Evolutionary conservation across 495 filamentous ascomycete genomes (phyloP).

Genomic region (Pseudomonodictys pantanalensis): DNA sequence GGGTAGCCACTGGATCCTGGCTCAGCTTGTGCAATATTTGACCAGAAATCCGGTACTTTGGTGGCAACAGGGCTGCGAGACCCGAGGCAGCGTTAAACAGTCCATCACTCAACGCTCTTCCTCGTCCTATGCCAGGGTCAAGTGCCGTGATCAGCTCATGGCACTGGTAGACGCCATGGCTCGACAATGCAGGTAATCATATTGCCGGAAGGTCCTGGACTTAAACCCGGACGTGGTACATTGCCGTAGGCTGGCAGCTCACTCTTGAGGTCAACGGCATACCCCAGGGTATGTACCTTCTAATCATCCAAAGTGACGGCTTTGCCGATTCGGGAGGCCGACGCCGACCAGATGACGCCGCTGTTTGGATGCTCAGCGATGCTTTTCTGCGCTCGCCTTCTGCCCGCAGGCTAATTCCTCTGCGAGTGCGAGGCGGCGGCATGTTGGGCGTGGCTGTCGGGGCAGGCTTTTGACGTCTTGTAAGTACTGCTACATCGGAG

Average conservation of each 20-base stretch:
- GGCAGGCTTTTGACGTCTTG: neutral
- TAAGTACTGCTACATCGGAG: neutral
- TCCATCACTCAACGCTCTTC: neutral
- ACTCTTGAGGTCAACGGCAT: no score
- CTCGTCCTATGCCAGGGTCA: slow-evolving; percentile 7
- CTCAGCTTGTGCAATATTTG: no score
- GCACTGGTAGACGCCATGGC: neutral
- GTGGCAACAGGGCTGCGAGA: slow-evolving; percentile 1
- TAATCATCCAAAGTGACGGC: slow-evolving; percentile 12
- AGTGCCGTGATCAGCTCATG: neutral
- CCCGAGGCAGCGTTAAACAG: slow-evolving; percentile 10
- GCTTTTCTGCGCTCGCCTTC: neutral
- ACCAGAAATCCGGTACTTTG: slow-evolving; percentile 1
- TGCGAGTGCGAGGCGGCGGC: no score
- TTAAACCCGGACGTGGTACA: slow-evolving; percentile 12
- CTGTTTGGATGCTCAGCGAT: neutral
- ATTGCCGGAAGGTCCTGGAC: neutral
- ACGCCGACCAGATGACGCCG: neutral
- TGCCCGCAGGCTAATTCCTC: slow-evolving; percentile 11
- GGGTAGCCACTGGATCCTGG: no score
- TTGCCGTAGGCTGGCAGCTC: neutral
- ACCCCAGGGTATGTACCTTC: slow-evolving; percentile 1
- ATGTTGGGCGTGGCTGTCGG: neutral
- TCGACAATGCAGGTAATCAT: neutral
- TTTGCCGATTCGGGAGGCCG: neutral